phyloP scores from a whole-genome alignment of 1,284 basidiomycete genomes.

The Thelephora terrestris region DNA sequence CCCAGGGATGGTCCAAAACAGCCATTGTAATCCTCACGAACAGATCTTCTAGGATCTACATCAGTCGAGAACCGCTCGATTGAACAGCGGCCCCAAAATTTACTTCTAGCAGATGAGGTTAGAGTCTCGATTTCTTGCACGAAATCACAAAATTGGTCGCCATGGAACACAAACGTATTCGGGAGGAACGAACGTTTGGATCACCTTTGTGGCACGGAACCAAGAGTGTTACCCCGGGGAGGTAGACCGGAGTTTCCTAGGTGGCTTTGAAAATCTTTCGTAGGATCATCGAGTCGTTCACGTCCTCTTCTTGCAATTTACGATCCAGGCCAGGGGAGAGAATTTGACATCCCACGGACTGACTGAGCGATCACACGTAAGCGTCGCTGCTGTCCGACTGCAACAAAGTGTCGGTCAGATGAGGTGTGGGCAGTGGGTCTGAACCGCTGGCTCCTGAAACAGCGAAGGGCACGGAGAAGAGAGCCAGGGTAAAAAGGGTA shows the following conservation, averaged over 20 bases:
- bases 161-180: constrained; percentile 94
- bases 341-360: constrained; percentile 58
- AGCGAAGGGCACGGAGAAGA: constrained; percentile 72
- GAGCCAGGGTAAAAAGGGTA: constrained; percentile 78
- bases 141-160: constrained; percentile 85
- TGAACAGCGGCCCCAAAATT: constrained; percentile 97
- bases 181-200: constrained; percentile 56
- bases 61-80: constrained; percentile 78
- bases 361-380: constrained; percentile 66
- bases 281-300: constrained; percentile 53
- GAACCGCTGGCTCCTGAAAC: constrained; percentile 30
- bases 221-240: constrained; percentile 59
- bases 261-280: constrained; percentile 83
- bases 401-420: constrained; percentile 95
- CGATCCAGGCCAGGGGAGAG: constrained; percentile 23
- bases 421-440: constrained; percentile 45
- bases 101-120: constrained; percentile 79
- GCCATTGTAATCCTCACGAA: constrained; percentile 64
- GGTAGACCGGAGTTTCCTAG: constrained; percentile 75
- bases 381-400: constrained; percentile 63
- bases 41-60: constrained; percentile 72
- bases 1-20: constrained; percentile 62
- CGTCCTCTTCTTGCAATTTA: constrained; percentile 35
- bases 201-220: constrained; percentile 14
- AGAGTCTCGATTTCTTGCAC: constrained; percentile 34